phyloP scores from a whole-genome alignment of 768 basidiomycete species.

The Russula dissimulans region DNA sequence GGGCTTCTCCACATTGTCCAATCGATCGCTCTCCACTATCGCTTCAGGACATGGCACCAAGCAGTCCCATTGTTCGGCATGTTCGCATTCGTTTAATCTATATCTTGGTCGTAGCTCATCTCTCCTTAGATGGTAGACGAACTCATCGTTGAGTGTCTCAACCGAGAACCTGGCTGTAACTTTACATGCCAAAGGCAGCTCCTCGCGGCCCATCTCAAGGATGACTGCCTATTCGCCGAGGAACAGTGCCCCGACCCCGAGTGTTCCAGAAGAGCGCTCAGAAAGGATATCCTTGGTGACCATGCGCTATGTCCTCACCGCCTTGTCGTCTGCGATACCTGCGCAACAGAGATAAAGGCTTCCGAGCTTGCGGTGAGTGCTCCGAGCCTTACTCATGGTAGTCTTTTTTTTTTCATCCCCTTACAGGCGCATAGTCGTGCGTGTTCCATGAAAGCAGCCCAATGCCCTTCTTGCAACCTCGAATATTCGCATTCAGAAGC shows the following conservation, averaged over 20 bases:
- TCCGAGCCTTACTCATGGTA: constrained; percentile 15
- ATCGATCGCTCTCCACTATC: constrained; percentile 68
- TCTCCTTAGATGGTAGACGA: constrained; percentile 67
- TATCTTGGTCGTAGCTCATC: background rate
- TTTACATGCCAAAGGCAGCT: constrained; percentile 60
- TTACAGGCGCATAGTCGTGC: constrained; percentile 27
- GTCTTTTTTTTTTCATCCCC: background rate
- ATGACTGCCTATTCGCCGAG: constrained; percentile 49
- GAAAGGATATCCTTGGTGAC: constrained; percentile 32
- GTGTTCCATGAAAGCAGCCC: constrained; percentile 31
- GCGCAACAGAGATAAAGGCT: constrained; percentile 30
- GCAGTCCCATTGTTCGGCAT: constrained; percentile 69
- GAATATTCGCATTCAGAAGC: constrained; percentile 30
- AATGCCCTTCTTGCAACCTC: constrained; percentile 35
- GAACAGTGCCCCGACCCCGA: constrained; percentile 40
- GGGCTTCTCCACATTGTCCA: constrained; percentile 65
- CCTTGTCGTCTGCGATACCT: constrained; percentile 26
- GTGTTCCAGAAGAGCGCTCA: constrained; percentile 37
- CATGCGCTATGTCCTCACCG: constrained; percentile 29
- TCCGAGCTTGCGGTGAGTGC: constrained; percentile 28
- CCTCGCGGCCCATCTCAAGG: constrained; percentile 51
- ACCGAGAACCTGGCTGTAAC: constrained; percentile 49
- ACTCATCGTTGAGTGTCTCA: constrained; percentile 62
- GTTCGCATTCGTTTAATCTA: constrained; percentile 33
- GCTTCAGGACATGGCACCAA: constrained; percentile 48